phyloP scores from a whole-genome alignment of 305 asterid species.

The Plantago coronopus region DNA sequence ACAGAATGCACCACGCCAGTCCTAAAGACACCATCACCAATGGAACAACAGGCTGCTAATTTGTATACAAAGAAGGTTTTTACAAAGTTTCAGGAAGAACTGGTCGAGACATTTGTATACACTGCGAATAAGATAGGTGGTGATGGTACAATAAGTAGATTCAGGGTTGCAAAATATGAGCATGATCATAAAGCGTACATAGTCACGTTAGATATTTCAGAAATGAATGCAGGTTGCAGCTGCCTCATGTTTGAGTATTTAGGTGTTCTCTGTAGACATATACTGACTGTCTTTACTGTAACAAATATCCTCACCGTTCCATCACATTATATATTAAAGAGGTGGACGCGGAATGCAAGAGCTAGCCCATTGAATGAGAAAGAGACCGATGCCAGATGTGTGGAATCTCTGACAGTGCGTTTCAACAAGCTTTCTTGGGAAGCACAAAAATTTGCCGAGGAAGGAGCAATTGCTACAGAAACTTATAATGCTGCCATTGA shows the following conservation, averaged over 20 bases:
- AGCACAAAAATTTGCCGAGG: conserved; percentile 67
- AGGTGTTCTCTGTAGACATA: conserved; percentile 74
- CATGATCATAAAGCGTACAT: conserved; percentile 66
- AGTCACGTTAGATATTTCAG: conserved; percentile 47
- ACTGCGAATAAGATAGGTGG: conserved; percentile 73
- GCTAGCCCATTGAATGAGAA: conserved; percentile 37
- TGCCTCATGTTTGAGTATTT: conserved; percentile 83
- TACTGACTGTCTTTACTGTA: conserved; percentile 78
- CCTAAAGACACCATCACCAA: conserved; percentile 79
- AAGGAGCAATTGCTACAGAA: conserved; percentile 57
- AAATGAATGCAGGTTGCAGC: conserved; percentile 76
- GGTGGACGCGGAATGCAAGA: conserved; percentile 74
- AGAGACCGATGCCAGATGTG: conserved; percentile 28
- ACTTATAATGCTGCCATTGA: conserved; percentile 57
- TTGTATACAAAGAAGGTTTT: conserved; percentile 64
- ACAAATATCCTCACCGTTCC: conserved; percentile 75
- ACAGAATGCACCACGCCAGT: conserved; percentile 51
- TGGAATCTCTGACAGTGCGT: conserved; percentile 50
- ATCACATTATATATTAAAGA: conserved; percentile 58
- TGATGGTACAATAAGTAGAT: conserved; percentile 51
- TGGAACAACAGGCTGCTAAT: conserved; percentile 80
- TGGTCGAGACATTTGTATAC: conserved; percentile 81
- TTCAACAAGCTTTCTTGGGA: conserved; percentile 61
- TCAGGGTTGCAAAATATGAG: conserved; percentile 82
- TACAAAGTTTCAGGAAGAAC: conserved; percentile 78